Base-by-base conservation (phyloP, 2,329 filamentous ascomycete species). In the Didymosphaeria variabile region DNA sequence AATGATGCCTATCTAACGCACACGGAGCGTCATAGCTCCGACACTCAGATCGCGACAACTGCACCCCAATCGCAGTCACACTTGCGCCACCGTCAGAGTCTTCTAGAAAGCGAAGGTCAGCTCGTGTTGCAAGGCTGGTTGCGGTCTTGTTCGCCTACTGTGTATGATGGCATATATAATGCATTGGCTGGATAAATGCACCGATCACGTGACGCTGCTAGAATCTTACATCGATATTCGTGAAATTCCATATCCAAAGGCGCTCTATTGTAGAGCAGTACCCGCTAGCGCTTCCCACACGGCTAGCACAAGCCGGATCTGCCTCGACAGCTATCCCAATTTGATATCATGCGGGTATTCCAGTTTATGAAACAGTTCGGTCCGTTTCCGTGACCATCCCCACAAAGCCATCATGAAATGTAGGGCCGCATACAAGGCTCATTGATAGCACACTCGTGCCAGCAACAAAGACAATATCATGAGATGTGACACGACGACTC, bases 11-110 rank as follows among this genome's bases (percentile, higher is more conserved):
- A 15, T 46, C 10, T 13, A 21, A 46, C 53, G 42, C 42, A 36
- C 15, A 9, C 42, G 53, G 53, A 31, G 15, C 51, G 51, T 54
- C 51, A 55, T 47, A n/a, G 40, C 42, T 26, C 44, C 31, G 19
- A 13, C 21, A 10, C 8, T 23, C 38, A 45, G 36, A 31, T 29
- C 34, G 23, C 42, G 17, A 15, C n/a, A 46, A 9, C 32, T 31
- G 8, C 31, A 26, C 17, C 10, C 34, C 51, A 29, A 42, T 29
- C 34, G 26, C 29, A 31, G 47, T 26, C 34, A 23, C 52, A 26
- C 3, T 36, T 15, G n/a, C 17, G 19, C 32, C 32, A 34, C 10
- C 50, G 34, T 40, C 19, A 23, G 10, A 13, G 5, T 40, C 13
- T 21, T 19, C 32, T 29, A 36, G 13, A 52, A 10, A 26, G 23